Percentiles rank a stretch among this genome's conserved stretches.
Conservation (phyloP, 176 grass and related monocot species). For the Elaeis guineensis region DNA sequence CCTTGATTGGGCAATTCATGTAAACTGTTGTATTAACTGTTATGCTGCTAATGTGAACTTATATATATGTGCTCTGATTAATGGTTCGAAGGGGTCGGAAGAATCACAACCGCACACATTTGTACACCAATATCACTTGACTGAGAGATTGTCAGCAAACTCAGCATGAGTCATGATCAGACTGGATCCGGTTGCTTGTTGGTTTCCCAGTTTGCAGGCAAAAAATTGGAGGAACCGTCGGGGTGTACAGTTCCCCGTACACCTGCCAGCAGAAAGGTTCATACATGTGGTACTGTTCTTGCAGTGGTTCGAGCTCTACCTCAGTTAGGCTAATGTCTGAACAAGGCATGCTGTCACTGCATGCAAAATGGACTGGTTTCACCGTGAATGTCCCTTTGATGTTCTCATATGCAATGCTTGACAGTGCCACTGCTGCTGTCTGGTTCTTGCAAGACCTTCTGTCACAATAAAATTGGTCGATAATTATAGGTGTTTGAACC, state of each 20-base stretch:
- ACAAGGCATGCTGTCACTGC: conserved; percentile 79
- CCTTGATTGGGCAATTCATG: background rate
- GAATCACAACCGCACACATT: conserved; percentile 37
- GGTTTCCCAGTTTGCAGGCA: conserved; percentile 95
- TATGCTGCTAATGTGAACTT: conserved; percentile 32
- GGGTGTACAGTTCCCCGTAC: conserved; percentile 75
- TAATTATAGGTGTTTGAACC: conserved; percentile 84
- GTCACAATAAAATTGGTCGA: conserved; percentile 96
- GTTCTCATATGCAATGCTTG: conserved; percentile 77
- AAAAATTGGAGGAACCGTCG: conserved; percentile 59
- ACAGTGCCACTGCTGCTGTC: conserved; percentile 69
- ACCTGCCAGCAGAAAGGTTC: conserved; percentile 93
- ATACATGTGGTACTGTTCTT: conserved; percentile 67
- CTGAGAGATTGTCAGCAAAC: conserved; percentile 4
- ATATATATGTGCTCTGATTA: conserved; percentile 54
- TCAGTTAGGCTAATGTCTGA: conserved; percentile 79
- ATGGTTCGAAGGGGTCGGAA: conserved; percentile 67
- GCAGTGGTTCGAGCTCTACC: conserved; percentile 57
- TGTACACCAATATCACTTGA: conserved; percentile 31
- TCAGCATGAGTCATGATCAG: conserved; percentile 76
- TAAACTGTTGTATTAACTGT: background rate
- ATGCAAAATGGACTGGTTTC: conserved; percentile 85
- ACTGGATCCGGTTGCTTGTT: conserved; percentile 62
- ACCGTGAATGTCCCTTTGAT: conserved; percentile 82
- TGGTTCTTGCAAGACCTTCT: conserved; percentile 60